Base-by-base conservation (phyloP, 2,329 filamentous ascomycete genomes). In the Lachnellula occidentalis region DNA sequence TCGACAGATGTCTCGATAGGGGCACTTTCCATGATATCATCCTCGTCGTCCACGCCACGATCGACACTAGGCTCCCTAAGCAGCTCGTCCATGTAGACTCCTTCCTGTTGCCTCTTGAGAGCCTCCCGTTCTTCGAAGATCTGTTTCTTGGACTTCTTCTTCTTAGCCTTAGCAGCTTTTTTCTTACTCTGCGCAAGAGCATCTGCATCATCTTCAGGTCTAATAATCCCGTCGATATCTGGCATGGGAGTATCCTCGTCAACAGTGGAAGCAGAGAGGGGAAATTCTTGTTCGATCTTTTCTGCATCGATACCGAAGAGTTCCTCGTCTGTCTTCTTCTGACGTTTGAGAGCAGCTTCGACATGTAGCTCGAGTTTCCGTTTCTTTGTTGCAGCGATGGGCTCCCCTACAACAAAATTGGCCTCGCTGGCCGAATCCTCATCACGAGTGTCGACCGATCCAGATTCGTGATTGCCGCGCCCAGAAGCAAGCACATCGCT, bases 121-220 rank as follows among this genome's bases (percentile, higher is more conserved):
- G 80, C 80, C 64, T 86, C 80, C 19, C 79, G 77, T 66, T 90
- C 85, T 66, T 88, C 84, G 45, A 87, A 80, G 2, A 88, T 69
- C 66, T 91, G 85, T 69, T 89, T 91, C 76, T 91, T 92, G 0
- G 86, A 81, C 71, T 88, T 90, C 74, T 82, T 90, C 75, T 89
- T 69, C 14, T 58, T 60, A 4, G 78, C 61, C 67, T 86, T 87
- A 45, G 73, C 66, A 39, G 77, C 76, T 70, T 84, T 86, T 70
- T 81, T 82, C 68, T 82, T 80, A 1, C 71, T 80, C 31, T 73
- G 69, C 15, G 72, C 70, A 8, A 65, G 51, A 27, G 61, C 60
- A 55, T 66, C 64, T 7, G 79, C 78, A 0, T 80, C 72, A n/a
- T 80, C 72, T 17, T 78, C 74, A 51, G 78, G 76, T 54, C 77